phyloP scores from a whole-genome alignment of 371 early-diverging fungal genomes.

The Lichtheimia hyalospora region DNA sequence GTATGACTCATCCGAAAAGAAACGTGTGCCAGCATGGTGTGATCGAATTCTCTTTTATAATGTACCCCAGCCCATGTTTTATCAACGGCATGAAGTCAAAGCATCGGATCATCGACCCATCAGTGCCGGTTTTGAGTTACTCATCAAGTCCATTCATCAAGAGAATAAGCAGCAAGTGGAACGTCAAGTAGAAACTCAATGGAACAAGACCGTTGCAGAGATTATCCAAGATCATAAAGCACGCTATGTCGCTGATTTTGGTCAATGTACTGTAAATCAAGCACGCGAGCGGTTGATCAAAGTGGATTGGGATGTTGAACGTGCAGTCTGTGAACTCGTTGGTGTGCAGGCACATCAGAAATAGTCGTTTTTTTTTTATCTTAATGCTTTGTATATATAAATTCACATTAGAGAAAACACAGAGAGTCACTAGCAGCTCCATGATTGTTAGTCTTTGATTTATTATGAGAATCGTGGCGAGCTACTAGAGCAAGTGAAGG shows the following conservation, averaged over 20 bases:
- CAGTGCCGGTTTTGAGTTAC: constrained; percentile 51
- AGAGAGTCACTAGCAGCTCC: too few species aligned
- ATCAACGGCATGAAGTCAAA: constrained; percentile 57
- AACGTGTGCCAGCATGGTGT: constrained; percentile 83
- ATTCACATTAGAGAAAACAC: too few species aligned
- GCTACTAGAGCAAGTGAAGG: too few species aligned
- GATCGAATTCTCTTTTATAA: constrained; percentile 73
- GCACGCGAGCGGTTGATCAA: constrained; percentile 15
- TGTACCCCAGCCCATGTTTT: constrained; percentile 32
- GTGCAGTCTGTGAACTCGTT: neutral
- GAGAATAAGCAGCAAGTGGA: neutral
- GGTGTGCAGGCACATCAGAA: too few species aligned
- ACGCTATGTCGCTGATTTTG: constrained; percentile 29
- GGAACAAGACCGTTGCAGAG: constrained; percentile 13
- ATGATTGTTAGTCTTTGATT: too few species aligned
- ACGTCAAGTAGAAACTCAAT: constrained; percentile 17
- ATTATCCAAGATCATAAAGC: constrained; percentile 24
- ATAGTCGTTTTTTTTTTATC: too few species aligned
- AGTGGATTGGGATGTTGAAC: constrained; percentile 26
- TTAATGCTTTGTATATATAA: too few species aligned
- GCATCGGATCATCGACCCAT: constrained; percentile 88
- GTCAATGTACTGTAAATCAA: constrained; percentile 18
- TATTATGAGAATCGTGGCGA: too few species aligned
- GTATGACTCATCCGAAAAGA: constrained; percentile 82
- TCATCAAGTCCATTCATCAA: constrained; percentile 1